Conservation (phyloP, 768 basidiomycete genomes). For the Ephemerocybe angulata region DNA sequence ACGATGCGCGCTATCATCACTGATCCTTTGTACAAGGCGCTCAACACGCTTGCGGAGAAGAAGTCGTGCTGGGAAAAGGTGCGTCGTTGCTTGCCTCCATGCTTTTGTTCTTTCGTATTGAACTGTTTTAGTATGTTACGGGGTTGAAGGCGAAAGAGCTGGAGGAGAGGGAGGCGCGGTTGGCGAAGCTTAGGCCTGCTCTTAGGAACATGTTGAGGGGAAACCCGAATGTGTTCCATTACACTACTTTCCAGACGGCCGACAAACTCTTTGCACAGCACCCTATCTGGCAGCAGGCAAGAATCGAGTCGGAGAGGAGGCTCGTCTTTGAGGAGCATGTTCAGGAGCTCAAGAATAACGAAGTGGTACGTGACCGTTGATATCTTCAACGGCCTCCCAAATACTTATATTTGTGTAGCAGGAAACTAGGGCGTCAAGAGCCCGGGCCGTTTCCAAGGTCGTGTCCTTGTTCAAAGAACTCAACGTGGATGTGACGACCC, state of each 20-base stretch:
- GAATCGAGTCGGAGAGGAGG: conserved; percentile 79
- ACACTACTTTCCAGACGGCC: conserved; percentile 86
- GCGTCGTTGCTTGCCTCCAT: conserved; percentile 17
- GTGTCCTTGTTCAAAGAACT: conserved; percentile 82
- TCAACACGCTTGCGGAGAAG: conserved; percentile 91
- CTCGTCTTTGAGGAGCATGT: conserved; percentile 93
- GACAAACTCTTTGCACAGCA: conserved; percentile 83
- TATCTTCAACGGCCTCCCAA: conserved; percentile 2
- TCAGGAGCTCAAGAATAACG: conserved; percentile 76
- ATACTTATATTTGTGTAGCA: conserved; percentile 42
- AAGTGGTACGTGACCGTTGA: conserved; percentile 61
- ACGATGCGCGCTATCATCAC: conserved; percentile 98
- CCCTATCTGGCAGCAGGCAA: conserved; percentile 87
- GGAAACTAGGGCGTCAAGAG: conserved; percentile 72
- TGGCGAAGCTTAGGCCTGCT: conserved; percentile 84
- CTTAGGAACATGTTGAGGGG: conserved; percentile 82
- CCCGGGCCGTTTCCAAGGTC: conserved; percentile 79
- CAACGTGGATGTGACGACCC: conserved; percentile 87
- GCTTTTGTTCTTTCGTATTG: neutral
- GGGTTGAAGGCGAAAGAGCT: conserved; percentile 76
- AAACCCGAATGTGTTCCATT: conserved; percentile 86
- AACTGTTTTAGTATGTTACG: conserved; percentile 61
- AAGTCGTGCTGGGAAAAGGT: conserved; percentile 94
- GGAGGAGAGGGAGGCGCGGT: conserved; percentile 78
- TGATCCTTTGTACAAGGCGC: conserved; percentile 93